These are phyloP conservation scores for Byssoonygena ceratinophila DNA, from an alignment of 2,329 filamentous ascomycete genomes.

Conservation along the genomic window DNA sequence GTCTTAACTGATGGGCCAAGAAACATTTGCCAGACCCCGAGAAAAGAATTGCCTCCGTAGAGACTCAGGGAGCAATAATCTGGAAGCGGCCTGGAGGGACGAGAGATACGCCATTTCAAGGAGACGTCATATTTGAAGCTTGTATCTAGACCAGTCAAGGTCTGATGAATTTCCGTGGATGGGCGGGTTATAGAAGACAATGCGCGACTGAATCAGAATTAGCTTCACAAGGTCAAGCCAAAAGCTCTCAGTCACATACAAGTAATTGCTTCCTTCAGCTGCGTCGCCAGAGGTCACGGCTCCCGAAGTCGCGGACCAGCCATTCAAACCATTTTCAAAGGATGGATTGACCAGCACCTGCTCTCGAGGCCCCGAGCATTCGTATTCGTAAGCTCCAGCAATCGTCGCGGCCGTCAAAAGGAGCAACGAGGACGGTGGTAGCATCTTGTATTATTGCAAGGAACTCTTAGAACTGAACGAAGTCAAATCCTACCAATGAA, in stretches of 20 bases:
- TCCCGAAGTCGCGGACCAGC: background rate
- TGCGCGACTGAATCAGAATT: background rate
- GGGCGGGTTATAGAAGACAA: background rate
- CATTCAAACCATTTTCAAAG: background rate
- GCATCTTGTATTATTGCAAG: background rate
- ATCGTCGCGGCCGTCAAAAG: background rate
- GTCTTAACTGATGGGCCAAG: background rate
- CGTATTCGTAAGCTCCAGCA: background rate
- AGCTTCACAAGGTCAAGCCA: background rate
- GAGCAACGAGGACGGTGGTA: background rate
- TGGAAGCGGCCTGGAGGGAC: background rate
- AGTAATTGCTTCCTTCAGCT: background rate
- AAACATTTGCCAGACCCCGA: background rate
- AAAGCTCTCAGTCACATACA: background rate
- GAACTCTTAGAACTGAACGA: background rate
- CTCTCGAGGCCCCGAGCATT: background rate
- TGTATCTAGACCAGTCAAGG: background rate
- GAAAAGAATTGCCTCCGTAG: background rate
- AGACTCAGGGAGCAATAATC: background rate
- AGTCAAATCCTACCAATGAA: background rate
- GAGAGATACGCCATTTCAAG: slow-evolving; percentile 2
- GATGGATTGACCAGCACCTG: slow-evolving; percentile 1
- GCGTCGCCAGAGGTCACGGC: background rate
- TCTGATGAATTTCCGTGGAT: background rate
- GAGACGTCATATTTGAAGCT: background rate